phyloP scores from a whole-genome alignment of 208 protist species.

The Trypanosoma boissoni region DNA sequence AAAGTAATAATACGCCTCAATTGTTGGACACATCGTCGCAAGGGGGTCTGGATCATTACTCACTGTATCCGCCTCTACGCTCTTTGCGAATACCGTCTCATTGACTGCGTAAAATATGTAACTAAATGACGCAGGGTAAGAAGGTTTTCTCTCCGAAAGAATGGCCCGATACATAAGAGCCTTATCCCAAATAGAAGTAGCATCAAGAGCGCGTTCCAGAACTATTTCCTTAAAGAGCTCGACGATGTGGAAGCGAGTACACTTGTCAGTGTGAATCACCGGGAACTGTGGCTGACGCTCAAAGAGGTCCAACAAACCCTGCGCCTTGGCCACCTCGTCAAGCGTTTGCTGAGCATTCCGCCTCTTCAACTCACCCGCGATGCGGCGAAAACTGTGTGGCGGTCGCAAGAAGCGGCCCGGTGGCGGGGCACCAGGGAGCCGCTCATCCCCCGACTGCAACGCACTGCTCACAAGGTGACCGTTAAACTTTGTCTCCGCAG shows the following conservation, averaged over 20 bases:
- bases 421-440: constrained; percentile 34
- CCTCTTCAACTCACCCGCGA: constrained; percentile 47
- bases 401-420: constrained; percentile 58
- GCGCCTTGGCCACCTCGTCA: constrained; percentile 42
- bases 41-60: constrained; percentile 3
- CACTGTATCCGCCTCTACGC: background rate
- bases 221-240: constrained; percentile 85
- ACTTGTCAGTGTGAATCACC: constrained; percentile 68
- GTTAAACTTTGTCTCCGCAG: constrained; percentile 63
- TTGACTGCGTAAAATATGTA: constrained; percentile 69
- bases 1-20: constrained; percentile 72
- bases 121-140: constrained; percentile 61
- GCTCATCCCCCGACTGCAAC: constrained; percentile 4
- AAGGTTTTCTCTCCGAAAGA: constrained; percentile 51
- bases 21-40: constrained; percentile 31
- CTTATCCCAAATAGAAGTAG: constrained; percentile 76
- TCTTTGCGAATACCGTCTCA: constrained; percentile 32
- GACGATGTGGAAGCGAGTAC: constrained; percentile 64
- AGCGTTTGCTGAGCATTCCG: constrained; percentile 51
- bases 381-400: constrained; percentile 50
- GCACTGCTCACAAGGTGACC: constrained; percentile 39
- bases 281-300: constrained; percentile 87
- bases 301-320: constrained; percentile 75
- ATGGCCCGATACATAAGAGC: constrained; percentile 82
- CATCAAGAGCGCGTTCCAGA: constrained; percentile 55